Percentiles rank a stretch among this genome's conserved stretches.
Evolutionary conservation across 1,139 yeast genomes (phyloP).

Genomic region (Sugiyamaella xylanicola): DNA sequence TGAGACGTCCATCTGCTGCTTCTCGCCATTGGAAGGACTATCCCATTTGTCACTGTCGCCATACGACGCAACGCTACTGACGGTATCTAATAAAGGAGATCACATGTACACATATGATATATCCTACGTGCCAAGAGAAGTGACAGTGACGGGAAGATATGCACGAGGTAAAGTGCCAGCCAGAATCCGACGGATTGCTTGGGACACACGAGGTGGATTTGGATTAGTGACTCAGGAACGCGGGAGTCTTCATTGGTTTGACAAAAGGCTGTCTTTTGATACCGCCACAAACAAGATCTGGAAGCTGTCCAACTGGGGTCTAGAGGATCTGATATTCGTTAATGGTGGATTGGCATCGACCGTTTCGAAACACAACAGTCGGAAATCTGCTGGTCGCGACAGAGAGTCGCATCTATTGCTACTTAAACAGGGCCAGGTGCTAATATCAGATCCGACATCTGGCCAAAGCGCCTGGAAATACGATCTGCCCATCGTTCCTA

Average conservation of each 20-base stretch:
- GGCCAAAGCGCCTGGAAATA: slow-evolving; percentile 52
- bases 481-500: slow-evolving; percentile 45
- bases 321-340: slow-evolving; percentile 29
- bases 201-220: slow-evolving; percentile 55
- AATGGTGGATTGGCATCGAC: slow-evolving; percentile 9
- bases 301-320: slow-evolving; percentile 37
- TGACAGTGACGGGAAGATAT: slow-evolving; percentile 61
- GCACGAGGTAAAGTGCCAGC: slow-evolving; percentile 67
- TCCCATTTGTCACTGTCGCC: slow-evolving; percentile 65
- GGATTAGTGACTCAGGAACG: slow-evolving; percentile 58
- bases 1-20: slow-evolving; percentile 51
- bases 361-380: background rate
- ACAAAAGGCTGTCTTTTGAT: slow-evolving; percentile 35
- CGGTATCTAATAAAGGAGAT: slow-evolving; percentile 64
- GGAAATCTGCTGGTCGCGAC: background rate
- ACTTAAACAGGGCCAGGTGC: slow-evolving; percentile 44
- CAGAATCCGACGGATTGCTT: slow-evolving; percentile 52
- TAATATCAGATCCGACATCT: slow-evolving; percentile 49
- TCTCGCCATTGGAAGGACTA: slow-evolving; percentile 64
- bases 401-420: slow-evolving; percentile 10
- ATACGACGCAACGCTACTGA: slow-evolving; percentile 59
- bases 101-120: slow-evolving; percentile 66
- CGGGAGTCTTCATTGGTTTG: slow-evolving; percentile 69
- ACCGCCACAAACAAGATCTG: slow-evolving; percentile 33
- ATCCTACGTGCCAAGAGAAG: slow-evolving; percentile 53